phyloP scores from a whole-genome alignment of 2,329 filamentous ascomycete genomes.

The Plenodomus lindquistii region DNA sequence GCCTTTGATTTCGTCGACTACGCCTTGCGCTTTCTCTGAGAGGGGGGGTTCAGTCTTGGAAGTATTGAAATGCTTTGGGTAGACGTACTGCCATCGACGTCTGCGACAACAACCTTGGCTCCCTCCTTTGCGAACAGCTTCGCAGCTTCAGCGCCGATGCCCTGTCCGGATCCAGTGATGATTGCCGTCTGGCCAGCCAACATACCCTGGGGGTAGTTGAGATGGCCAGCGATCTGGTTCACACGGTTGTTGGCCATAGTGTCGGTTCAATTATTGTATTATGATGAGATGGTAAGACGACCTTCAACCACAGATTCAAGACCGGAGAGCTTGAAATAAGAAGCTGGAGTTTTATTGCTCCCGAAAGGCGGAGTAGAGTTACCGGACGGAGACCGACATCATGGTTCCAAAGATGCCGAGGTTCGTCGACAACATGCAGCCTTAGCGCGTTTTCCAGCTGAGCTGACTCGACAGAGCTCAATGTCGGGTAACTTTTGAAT shows the following conservation, averaged over 20 bases:
- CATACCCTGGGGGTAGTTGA: conserved; percentile 81
- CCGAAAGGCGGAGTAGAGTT: conserved; percentile 25
- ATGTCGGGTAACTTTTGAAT: neutral
- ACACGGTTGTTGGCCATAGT: conserved; percentile 51
- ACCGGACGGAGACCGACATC: conserved; percentile 15
- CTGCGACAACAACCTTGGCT: conserved; percentile 79
- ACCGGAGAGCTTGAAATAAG: neutral
- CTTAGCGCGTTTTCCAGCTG: conserved; percentile 8
- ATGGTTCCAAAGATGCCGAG: conserved; percentile 12
- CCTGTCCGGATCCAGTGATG: conserved; percentile 83
- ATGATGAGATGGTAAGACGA: neutral
- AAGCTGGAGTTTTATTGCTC: neutral
- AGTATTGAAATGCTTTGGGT: neutral
- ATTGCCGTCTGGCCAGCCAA: conserved; percentile 82
- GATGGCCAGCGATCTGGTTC: conserved; percentile 73
- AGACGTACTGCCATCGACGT: conserved; percentile 71
- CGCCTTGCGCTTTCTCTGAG: conserved; percentile 68
- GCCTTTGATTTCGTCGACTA: conserved; percentile 71
- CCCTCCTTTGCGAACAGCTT: conserved; percentile 85
- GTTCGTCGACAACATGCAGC: conserved; percentile 4
- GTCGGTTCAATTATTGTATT: neutral
- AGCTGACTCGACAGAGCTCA: conserved; percentile 13
- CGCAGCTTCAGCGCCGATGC: conserved; percentile 84
- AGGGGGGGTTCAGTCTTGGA: conserved; percentile 13
- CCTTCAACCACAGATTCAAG: neutral